These are phyloP conservation scores for Serendipita sp. DNA, from an alignment of 768 basidiomycete species.

Conservation along the genomic window DNA sequence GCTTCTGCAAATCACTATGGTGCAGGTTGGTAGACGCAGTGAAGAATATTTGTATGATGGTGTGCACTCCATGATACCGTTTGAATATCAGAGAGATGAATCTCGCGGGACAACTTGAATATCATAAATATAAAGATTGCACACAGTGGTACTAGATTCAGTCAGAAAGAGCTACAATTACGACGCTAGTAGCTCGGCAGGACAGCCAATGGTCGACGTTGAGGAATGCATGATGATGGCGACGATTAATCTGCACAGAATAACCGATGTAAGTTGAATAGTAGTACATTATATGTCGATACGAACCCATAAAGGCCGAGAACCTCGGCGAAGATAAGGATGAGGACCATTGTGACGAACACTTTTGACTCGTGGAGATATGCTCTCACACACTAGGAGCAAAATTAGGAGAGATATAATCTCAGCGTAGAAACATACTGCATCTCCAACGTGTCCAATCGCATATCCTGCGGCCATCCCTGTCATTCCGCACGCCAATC, in stretches of 20 bases:
- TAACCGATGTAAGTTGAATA: background rate
- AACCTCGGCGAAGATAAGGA: conserved; percentile 85
- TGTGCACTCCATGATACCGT: too few species aligned
- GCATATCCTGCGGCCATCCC: conserved; percentile 89
- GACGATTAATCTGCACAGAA: background rate
- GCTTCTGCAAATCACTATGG: too few species aligned
- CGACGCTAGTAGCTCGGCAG: background rate
- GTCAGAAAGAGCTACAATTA: background rate
- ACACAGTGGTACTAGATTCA: too few species aligned
- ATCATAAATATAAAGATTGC: too few species aligned
- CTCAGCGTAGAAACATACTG: conserved; percentile 36
- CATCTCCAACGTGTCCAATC: conserved; percentile 85
- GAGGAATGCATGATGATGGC: conserved; percentile 5
- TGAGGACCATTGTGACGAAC: conserved; percentile 92
- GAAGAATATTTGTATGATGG: too few species aligned
- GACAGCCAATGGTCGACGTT: background rate
- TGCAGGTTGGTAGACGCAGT: too few species aligned
- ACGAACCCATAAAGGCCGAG: conserved; percentile 58
- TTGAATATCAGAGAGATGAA: too few species aligned
- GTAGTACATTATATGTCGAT: background rate
- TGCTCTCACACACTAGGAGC: conserved; percentile 46
- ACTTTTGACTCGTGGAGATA: conserved; percentile 82
- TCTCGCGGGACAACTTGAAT: too few species aligned
- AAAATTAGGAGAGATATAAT: background rate
- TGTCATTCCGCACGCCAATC: conserved; percentile 78